phyloP scores from a whole-genome alignment of 352 stramenopile genomes.

The Pythium insidiosum region DNA sequence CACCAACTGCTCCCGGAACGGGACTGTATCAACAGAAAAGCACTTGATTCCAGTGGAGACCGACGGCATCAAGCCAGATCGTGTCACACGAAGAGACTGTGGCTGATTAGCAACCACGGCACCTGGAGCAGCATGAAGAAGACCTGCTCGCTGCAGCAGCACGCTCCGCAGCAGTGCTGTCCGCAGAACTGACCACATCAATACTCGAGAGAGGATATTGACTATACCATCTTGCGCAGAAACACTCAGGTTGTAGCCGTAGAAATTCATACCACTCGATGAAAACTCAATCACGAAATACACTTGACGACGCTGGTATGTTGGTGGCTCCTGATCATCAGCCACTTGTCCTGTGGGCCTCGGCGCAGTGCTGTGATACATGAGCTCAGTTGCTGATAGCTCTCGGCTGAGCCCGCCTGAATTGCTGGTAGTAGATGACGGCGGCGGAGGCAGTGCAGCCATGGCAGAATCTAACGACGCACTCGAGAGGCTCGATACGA shows the following conservation, averaged over 20 bases:
- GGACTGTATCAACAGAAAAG: slow-evolving; percentile 2
- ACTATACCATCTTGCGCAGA: slow-evolving; percentile 49
- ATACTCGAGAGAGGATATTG: slow-evolving; percentile 37
- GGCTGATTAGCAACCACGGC: too few species aligned
- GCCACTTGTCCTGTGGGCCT: slow-evolving; percentile 1
- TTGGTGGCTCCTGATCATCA: not conserved
- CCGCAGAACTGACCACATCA: slow-evolving; percentile 71
- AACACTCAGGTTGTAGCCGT: slow-evolving; percentile 75
- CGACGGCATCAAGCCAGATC: too few species aligned
- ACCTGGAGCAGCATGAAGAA: slow-evolving; percentile 31
- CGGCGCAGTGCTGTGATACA: slow-evolving; percentile 26
- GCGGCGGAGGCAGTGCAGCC: too few species aligned
- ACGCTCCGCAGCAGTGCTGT: slow-evolving; percentile 50
- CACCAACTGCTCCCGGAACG: slow-evolving; percentile 2
- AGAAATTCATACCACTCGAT: slow-evolving; percentile 41
- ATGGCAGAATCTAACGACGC: too few species aligned
- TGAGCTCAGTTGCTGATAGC: slow-evolving; percentile 50
- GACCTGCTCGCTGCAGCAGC: slow-evolving; percentile 49
- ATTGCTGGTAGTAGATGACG: slow-evolving; percentile 28
- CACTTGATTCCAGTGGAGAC: too few species aligned
- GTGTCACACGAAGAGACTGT: too few species aligned
- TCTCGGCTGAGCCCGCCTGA: slow-evolving; percentile 6
- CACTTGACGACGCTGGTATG: slow-evolving; percentile 39
- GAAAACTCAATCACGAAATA: slow-evolving; percentile 75
- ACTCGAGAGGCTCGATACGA: too few species aligned